Percentiles rank a stretch among this genome's conserved stretches.
Conservation (phyloP, 768 basidiomycete genomes). For the Harrya chromipes region DNA sequence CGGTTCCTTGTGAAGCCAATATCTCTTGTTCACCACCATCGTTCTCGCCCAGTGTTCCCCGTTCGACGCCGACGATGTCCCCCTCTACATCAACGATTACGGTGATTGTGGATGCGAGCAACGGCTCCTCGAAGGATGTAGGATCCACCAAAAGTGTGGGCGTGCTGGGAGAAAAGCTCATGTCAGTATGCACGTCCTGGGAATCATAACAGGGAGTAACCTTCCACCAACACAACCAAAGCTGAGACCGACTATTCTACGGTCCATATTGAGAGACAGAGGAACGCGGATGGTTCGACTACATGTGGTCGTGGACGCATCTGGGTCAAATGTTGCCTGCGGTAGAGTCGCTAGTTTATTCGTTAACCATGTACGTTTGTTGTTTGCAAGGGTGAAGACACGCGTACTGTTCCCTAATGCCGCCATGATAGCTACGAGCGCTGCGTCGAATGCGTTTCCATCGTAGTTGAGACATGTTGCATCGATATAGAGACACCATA, state of each 20-base stretch:
- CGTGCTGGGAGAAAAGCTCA: conserved; percentile 4
- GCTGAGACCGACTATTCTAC: conserved; percentile 20
- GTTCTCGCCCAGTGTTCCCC: conserved; percentile 20
- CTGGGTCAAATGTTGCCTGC: conserved; percentile 66
- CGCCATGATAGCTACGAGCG: conserved; percentile 81
- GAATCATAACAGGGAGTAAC: neutral
- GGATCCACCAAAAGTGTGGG: conserved; percentile 76
- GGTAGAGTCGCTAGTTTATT: conserved; percentile 58
- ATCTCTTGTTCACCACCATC: conserved; percentile 12
- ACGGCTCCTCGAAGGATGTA: conserved; percentile 85
- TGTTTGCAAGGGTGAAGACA: conserved; percentile 36
- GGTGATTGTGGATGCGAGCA: conserved; percentile 70
- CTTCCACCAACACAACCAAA: conserved; percentile 26
- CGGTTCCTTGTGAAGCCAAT: neutral
- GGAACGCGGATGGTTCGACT: conserved; percentile 47
- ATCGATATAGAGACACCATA: conserved; percentile 94
- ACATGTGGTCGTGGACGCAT: conserved; percentile 60
- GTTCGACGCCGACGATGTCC: conserved; percentile 23
- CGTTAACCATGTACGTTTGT: conserved; percentile 3
- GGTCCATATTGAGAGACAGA: conserved; percentile 38
- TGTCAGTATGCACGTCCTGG: neutral
- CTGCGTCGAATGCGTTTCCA: conserved; percentile 92
- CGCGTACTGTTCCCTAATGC: conserved; percentile 81
- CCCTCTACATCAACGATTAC: conserved; percentile 51
- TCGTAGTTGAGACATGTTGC: conserved; percentile 96